A percentile compares a stretch with the other conserved stretches of the same genome.
Evolutionary conservation across 441 rosid genomes (phyloP).

Genomic region (Hypseocharis bilobata): DNA sequence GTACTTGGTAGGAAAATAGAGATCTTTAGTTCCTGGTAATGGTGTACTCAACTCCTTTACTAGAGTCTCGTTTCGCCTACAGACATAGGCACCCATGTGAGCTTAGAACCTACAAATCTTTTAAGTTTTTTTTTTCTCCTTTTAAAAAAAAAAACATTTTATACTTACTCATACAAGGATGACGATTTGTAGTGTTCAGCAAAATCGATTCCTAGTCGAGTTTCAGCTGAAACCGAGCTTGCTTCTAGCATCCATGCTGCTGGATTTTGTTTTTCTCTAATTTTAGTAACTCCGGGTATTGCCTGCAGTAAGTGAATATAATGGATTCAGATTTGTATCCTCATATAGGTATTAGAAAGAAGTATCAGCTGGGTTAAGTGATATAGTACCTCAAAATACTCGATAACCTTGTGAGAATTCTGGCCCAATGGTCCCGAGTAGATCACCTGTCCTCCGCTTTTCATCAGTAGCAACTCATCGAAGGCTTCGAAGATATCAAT

Average conservation of each 20-base stretch:
- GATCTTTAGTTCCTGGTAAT: constrained; percentile 50
- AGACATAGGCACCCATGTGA: no score
- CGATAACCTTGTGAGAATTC: constrained; percentile 54
- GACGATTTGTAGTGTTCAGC: constrained; percentile 50
- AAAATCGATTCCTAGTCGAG: constrained; percentile 46
- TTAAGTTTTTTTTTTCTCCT: no score
- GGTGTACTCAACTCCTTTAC: constrained; percentile 62
- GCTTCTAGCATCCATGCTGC: constrained; percentile 82
- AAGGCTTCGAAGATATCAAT: constrained; percentile 5
- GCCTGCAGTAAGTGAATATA: constrained; percentile 26
- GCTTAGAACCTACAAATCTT: no score
- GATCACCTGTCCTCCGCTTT: constrained; percentile 72
- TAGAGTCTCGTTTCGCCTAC: constrained; percentile 62
- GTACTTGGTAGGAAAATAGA: constrained; percentile 48
- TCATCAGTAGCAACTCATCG: constrained; percentile 41
- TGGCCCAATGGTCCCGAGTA: constrained; percentile 56
- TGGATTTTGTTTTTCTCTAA: constrained; percentile 57
- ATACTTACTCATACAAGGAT: constrained; percentile 50
- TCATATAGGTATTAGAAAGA: neutral
- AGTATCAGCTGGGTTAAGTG: neutral
- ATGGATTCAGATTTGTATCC: neutral
- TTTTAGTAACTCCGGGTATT: constrained; percentile 48
- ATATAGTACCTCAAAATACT: constrained; percentile 51
- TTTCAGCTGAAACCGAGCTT: constrained; percentile 61
- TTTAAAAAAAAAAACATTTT: no score